These are phyloP conservation scores for Dioscorea dumetorum DNA, from an alignment of 106 monocot genomes.

Conservation along the genomic window DNA sequence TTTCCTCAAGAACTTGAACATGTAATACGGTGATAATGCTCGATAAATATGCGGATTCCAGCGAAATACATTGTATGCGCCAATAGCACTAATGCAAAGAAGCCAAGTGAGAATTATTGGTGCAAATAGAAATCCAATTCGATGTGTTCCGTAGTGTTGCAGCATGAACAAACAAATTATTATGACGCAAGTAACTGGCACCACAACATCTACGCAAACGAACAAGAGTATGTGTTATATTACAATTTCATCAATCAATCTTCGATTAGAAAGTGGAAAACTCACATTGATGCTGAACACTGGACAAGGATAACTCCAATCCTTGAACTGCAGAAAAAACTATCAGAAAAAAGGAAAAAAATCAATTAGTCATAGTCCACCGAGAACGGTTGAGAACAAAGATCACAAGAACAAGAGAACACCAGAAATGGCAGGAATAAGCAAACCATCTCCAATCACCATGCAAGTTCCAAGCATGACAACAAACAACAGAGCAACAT, in stretches of 20 bases:
- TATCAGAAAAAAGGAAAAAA: neutral
- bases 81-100: conserved; percentile 42
- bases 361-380: neutral
- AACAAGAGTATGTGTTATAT: no score
- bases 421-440: conserved; percentile 44
- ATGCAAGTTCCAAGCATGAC: conserved; percentile 55
- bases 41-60: conserved; percentile 57
- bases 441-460: conserved; percentile 53
- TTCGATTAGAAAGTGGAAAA: neutral
- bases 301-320: conserved; percentile 31
- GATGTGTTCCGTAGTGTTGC: conserved; percentile 60
- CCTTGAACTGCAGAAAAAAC: conserved; percentile 52
- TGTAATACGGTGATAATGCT: conserved; percentile 53
- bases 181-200: conserved; percentile 52
- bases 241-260: neutral
- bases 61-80: conserved; percentile 42
- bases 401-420: neutral
- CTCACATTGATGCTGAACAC: conserved; percentile 32
- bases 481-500: conserved; percentile 23
- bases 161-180: conserved; percentile 43
- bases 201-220: conserved; percentile 35
- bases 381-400: neutral
- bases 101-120: conserved; percentile 49
- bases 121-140: conserved; percentile 56
- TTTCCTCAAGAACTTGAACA: conserved; percentile 58